Percentiles rank a stretch among this genome's conserved stretches.
These are phyloP conservation scores for Auricularia cornea DNA, from an alignment of 768 basidiomycete genomes.

Conservation along the genomic window DNA sequence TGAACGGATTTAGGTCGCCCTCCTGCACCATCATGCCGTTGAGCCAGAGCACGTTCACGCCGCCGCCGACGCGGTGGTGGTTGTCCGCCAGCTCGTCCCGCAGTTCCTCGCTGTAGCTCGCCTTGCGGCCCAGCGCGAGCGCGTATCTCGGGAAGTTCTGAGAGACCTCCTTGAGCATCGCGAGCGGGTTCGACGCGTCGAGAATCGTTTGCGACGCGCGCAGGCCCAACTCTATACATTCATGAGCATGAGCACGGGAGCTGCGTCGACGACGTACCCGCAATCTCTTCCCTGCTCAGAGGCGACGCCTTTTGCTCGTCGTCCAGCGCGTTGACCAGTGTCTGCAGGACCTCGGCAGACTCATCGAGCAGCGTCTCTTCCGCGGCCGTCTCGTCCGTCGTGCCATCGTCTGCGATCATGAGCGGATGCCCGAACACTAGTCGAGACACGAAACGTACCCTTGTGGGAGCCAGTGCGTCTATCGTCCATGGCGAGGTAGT, in stretches of 20 bases:
- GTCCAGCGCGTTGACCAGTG: conserved; percentile 29
- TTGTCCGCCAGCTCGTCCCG: conserved; percentile 50
- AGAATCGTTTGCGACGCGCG: conserved; percentile 71
- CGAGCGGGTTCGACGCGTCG: conserved; percentile 45
- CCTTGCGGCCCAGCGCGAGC: conserved; percentile 58
- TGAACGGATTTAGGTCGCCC: conserved; percentile 64
- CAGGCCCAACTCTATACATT: conserved; percentile 50
- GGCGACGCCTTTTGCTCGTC: conserved; percentile 27
- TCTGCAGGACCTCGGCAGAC: conserved; percentile 29
- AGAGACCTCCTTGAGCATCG: conserved; percentile 55
- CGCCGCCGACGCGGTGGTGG: conserved; percentile 31
- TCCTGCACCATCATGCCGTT: conserved; percentile 62
- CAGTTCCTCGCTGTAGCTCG: conserved; percentile 38
- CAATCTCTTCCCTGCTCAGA: conserved; percentile 44
- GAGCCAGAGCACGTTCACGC: conserved; percentile 61
- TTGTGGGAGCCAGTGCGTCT: conserved; percentile 36
- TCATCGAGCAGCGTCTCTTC: conserved; percentile 6
- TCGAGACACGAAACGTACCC: conserved; percentile 8
- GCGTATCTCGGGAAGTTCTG: conserved; percentile 90
- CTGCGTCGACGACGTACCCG: conserved; percentile 29
- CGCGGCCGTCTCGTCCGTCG: background rate
- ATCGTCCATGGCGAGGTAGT: conserved; percentile 92
- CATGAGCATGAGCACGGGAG: background rate
- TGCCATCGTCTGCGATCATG: background rate
- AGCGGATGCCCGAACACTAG: background rate